Evolutionary conservation across 192 early-diverging fungal genomes (phyloP).

Genomic region (Dimargaris cristalligena): DNA sequence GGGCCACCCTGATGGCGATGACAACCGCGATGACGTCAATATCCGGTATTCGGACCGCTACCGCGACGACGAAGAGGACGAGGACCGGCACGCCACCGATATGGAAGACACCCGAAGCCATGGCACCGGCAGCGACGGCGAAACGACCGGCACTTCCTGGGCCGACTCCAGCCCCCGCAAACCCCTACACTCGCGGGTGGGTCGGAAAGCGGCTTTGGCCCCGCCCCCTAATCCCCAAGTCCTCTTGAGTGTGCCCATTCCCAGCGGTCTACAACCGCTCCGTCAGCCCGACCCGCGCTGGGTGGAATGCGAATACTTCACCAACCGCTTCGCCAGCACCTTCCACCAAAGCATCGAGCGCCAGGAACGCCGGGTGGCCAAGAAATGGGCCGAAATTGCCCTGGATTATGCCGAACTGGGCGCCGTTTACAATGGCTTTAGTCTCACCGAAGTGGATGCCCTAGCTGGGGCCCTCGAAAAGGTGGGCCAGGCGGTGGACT

Average conservation of each 20-base stretch:
- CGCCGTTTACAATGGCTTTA: slow-evolving; percentile 87
- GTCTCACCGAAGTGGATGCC: slow-evolving; percentile 54
- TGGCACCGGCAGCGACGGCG: too few relatives aligned
- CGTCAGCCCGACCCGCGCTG: slow-evolving; percentile 66
- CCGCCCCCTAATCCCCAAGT: not conserved
- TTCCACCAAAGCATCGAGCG: slow-evolving; percentile 56
- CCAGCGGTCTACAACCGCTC: slow-evolving; percentile 37
- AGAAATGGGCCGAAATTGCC: slow-evolving; percentile 56
- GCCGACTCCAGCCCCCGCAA: not conserved
- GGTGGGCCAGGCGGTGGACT: slow-evolving; percentile 84
- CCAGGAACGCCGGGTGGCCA: slow-evolving; percentile 54
- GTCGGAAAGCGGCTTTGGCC: not conserved
- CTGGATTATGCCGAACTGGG: slow-evolving; percentile 75
- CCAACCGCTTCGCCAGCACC: slow-evolving; percentile 67
- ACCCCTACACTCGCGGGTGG: not conserved
- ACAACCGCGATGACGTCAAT: not conserved
- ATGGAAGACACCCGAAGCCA: too few relatives aligned
- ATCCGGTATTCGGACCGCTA: not conserved
- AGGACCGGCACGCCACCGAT: too few relatives aligned
- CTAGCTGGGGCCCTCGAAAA: slow-evolving; percentile 79
- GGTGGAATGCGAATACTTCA: slow-evolving; percentile 82
- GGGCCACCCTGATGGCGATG: slow-evolving; percentile 8
- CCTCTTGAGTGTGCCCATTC: slow-evolving; percentile 23
- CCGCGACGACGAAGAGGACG: too few relatives aligned
- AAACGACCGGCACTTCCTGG: not conserved